Evolutionary conservation across 1,139 yeast species (phyloP).

Genomic region (Candida tetrigidarum): DNA sequence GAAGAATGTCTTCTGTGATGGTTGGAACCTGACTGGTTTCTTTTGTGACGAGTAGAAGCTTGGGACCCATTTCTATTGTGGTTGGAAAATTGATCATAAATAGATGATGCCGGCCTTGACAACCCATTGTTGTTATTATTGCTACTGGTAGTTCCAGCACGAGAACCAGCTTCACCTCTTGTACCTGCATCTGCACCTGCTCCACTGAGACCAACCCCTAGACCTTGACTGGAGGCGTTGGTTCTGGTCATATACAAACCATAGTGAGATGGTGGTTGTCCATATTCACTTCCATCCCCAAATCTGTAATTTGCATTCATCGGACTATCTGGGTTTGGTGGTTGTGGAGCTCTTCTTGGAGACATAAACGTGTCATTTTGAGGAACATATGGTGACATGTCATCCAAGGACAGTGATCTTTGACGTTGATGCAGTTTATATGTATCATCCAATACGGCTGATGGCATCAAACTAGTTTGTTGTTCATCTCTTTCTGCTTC

Average conservation of each 20-base stretch:
- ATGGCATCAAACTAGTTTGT: slow-evolving; percentile 19
- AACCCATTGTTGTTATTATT: no score
- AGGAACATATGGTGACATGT: slow-evolving; percentile 25
- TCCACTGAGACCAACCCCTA: no score
- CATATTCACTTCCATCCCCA: slow-evolving; percentile 25
- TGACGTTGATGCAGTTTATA: slow-evolving; percentile 20
- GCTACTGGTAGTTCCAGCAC: no score
- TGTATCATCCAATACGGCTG: slow-evolving; percentile 16
- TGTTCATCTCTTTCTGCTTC: no score
- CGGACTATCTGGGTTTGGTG: slow-evolving; percentile 22
- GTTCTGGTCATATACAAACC: slow-evolving; percentile 30
- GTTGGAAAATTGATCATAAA: slow-evolving; percentile 40
- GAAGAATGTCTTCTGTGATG: slow-evolving; percentile 49
- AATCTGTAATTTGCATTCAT: slow-evolving; percentile 27
- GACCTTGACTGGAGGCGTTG: slow-evolving; percentile 26
- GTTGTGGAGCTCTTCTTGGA: slow-evolving; percentile 63
- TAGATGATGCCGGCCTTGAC: slow-evolving; percentile 48
- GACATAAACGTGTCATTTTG: slow-evolving; percentile 39
- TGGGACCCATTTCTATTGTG: slow-evolving; percentile 33
- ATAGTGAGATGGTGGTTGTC: slow-evolving; percentile 13
- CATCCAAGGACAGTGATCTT: slow-evolving; percentile 50
- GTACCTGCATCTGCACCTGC: no score
- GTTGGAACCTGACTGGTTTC: slow-evolving; percentile 33
- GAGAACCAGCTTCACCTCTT: no score
- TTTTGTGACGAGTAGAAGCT: slow-evolving; percentile 19